A percentile compares a stretch with the other conserved stretches of the same genome.
phyloP scores from a whole-genome alignment of 2,329 filamentous ascomycete species.

The Fusarium pseudocircinatum region DNA sequence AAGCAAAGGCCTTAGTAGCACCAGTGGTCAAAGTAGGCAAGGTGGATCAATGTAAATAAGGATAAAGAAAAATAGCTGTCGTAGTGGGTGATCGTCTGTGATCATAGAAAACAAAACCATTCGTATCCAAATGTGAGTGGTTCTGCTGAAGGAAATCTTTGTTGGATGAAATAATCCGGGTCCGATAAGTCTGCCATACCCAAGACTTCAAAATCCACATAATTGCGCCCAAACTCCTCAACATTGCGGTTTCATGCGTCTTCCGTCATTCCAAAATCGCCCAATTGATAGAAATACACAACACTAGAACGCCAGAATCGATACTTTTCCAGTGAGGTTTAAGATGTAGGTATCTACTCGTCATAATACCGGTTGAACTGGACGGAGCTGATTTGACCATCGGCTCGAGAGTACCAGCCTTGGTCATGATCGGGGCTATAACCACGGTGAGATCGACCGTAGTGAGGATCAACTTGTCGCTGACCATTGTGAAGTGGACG shows the following conservation, averaged over 20 bases:
- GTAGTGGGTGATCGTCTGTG: conserved; percentile 21
- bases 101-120: conserved; percentile 19
- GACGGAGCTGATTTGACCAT: conserved; percentile 46
- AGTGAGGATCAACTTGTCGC: conserved; percentile 49
- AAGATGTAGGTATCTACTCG: conserved; percentile 21
- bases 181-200: conserved; percentile 2
- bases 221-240: conserved; percentile 42
- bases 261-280: conserved; percentile 18
- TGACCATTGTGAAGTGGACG: conserved; percentile 51
- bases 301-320: conserved; percentile 36
- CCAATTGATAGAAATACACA: conserved; percentile 40
- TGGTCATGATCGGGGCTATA: conserved; percentile 44
- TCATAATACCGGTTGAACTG: conserved; percentile 46
- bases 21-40: conserved; percentile 2
- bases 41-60: conserved; percentile 14
- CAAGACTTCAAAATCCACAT: conserved; percentile 3
- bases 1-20: background rate
- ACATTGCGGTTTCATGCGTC: conserved; percentile 35
- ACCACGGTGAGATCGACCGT: conserved; percentile 35
- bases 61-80: conserved; percentile 14
- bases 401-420: conserved; percentile 49
- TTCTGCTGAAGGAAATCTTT: conserved; percentile 11
- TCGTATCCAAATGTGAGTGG: conserved; percentile 9
- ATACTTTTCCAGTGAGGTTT: conserved; percentile 18
- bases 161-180: conserved; percentile 16